Percentiles rank a stretch among this genome's conserved stretches.
These are phyloP conservation scores for Paraphoma chrysanthemicola DNA, from an alignment of 2,329 filamentous ascomycete species.

Conservation along the genomic window DNA sequence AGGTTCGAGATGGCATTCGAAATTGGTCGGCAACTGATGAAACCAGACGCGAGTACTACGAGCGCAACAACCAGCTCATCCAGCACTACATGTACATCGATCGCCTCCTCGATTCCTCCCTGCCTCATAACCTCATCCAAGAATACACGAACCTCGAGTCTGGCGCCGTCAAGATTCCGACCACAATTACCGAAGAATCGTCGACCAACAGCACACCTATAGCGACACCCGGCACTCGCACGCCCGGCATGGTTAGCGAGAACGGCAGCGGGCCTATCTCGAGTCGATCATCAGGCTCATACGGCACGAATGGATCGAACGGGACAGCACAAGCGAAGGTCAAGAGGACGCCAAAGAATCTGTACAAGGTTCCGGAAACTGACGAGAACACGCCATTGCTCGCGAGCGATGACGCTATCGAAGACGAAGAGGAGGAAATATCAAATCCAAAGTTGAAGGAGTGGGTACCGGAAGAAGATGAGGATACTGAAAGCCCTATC, in stretches of 20 bases:
- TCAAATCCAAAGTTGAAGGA: conserved; percentile 65
- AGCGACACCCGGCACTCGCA: conserved; percentile 20
- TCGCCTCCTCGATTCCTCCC: conserved; percentile 83
- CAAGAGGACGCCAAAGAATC: conserved; percentile 74
- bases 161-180: conserved; percentile 68
- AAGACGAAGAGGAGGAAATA: conserved; percentile 56
- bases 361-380: conserved; percentile 73
- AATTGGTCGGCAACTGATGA: conserved; percentile 7
- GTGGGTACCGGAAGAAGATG: conserved; percentile 71
- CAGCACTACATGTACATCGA: conserved; percentile 96
- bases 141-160: conserved; percentile 77
- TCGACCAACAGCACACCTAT: conserved; percentile 28
- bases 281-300: conserved; percentile 36
- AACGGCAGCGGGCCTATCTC: conserved; percentile 19
- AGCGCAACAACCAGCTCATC: conserved; percentile 85
- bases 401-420: conserved; percentile 51
- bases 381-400: conserved; percentile 71
- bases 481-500: conserved; percentile 76
- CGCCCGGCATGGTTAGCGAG: conserved; percentile 23
- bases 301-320: conserved; percentile 29
- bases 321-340: conserved; percentile 39
- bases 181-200: conserved; percentile 77
- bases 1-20: conserved; percentile 23
- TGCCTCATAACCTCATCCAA: conserved; percentile 90
- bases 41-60: conserved; percentile 78